Conservation (phyloP, 208 protist genomes). For the Herpetomonas muscarum region DNA sequence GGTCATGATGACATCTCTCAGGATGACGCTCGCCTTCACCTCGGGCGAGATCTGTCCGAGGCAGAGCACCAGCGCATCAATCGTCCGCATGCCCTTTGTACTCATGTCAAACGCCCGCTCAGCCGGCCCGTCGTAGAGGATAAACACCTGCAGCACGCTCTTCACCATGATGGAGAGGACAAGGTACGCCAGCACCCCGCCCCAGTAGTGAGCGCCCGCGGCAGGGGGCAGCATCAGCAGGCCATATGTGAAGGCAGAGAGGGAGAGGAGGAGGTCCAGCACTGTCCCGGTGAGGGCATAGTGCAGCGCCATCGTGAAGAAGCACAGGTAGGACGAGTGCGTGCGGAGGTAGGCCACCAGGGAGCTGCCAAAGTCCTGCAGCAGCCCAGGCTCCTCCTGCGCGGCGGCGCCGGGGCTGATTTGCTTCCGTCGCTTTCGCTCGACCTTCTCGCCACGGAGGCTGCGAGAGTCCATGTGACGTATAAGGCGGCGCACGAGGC, state of each 20-base stretch:
- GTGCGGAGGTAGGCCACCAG: neutral
- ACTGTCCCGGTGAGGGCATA: constrained; percentile 37
- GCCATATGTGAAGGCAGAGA: constrained; percentile 23
- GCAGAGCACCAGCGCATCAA: constrained; percentile 7
- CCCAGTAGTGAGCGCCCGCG: constrained; percentile 21
- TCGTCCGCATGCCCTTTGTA: neutral
- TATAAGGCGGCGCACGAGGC: no score
- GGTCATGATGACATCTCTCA: constrained; percentile 2
- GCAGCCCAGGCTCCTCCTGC: neutral
- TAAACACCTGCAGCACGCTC: constrained; percentile 19
- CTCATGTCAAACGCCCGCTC: neutral
- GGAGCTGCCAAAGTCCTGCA: neutral
- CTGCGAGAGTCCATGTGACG: no score
- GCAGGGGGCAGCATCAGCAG: constrained; percentile 36
- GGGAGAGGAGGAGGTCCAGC: constrained; percentile 31
- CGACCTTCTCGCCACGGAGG: no score
- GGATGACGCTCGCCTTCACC: constrained; percentile 19
- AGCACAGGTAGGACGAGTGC: constrained; percentile 25
- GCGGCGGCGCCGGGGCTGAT: no score
- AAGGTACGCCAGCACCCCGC: constrained; percentile 13
- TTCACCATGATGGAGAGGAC: constrained; percentile 28
- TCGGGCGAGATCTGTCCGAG: constrained; percentile 1
- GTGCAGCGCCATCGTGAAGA: constrained; percentile 30
- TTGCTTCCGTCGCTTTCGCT: no score
- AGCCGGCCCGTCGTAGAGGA: constrained; percentile 3